A percentile compares a stretch with the other conserved stretches of the same genome.
These are phyloP conservation scores for Rhizophagus prolifer DNA, from an alignment of 192 early-diverging fungal genomes.

Conservation along the genomic window DNA sequence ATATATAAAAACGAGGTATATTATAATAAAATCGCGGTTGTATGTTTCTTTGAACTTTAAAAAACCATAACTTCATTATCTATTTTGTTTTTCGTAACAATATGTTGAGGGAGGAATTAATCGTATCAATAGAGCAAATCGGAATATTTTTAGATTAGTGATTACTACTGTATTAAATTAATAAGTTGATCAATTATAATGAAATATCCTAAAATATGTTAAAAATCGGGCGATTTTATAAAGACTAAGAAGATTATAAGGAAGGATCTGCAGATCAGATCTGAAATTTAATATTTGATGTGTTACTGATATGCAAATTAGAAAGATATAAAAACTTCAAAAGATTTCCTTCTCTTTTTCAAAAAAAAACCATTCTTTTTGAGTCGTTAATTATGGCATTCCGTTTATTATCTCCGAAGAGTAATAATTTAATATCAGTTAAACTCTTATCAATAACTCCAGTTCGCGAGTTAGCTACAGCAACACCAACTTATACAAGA, in stretches of 20 bases:
- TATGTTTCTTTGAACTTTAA: not conserved
- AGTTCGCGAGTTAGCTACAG: slow-evolving; percentile 10
- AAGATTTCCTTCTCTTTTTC: not conserved
- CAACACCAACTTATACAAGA: not conserved
- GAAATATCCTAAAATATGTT: no score
- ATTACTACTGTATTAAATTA: no score
- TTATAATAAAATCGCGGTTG: not conserved
- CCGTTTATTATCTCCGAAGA: not conserved
- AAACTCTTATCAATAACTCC: not conserved
- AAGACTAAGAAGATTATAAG: no score
- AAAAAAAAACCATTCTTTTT: not conserved
- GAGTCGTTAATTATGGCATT: not conserved
- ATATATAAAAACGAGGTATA: not conserved
- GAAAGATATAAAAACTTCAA: no score
- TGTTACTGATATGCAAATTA: not conserved
- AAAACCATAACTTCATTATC: not conserved
- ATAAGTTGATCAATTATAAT: no score
- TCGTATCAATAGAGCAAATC: no score
- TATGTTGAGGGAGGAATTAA: no score
- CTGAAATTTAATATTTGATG: not conserved
- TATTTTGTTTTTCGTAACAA: not conserved
- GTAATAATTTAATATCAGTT: not conserved
- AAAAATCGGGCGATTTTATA: no score
- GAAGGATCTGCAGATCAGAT: not conserved
- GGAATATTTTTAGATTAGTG: no score